Evolutionary conservation across 2,329 filamentous ascomycete species (phyloP).

Genomic region (Fusarium albidum): DNA sequence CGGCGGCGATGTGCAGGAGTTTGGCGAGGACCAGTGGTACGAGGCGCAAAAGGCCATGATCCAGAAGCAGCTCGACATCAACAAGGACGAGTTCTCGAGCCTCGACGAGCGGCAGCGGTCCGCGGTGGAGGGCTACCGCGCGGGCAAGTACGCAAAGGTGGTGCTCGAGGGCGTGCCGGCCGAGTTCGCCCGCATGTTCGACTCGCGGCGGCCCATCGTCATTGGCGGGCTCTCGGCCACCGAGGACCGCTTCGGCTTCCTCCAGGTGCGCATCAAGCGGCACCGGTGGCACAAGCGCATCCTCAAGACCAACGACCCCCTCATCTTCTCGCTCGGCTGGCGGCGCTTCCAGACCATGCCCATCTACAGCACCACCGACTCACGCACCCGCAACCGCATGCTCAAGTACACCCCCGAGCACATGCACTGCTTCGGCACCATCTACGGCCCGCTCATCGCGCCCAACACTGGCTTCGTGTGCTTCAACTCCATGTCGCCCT

Average conservation of each 20-base stretch:
- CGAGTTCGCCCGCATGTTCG: constrained; percentile 87
- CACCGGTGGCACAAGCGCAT: constrained; percentile 99
- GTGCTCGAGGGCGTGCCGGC: constrained; percentile 88
- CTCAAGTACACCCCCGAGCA: constrained; percentile 99
- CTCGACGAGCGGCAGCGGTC: constrained; percentile 85
- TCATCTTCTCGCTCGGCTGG: constrained; percentile 98
- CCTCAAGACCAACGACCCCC: constrained; percentile 94
- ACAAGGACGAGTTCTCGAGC: constrained; percentile 88
- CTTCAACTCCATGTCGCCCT: constrained; percentile 86
- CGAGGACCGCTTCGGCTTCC: constrained; percentile 93
- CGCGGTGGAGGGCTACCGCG: constrained; percentile 87
- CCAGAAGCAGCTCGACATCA: constrained; percentile 96
- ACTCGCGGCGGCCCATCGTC: constrained; percentile 82
- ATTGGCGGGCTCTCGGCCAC: constrained; percentile 92
- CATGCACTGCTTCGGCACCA: constrained; percentile 97
- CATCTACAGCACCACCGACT: constrained; percentile 95
- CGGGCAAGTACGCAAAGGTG: constrained; percentile 92
- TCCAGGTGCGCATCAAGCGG: constrained; percentile 95
- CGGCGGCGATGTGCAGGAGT: constrained; percentile 76
- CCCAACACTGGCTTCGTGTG: constrained; percentile 96
- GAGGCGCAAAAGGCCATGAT: constrained; percentile 94
- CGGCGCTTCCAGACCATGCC: constrained; percentile 91
- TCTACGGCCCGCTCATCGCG: constrained; percentile 93
- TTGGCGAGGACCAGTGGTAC: constrained; percentile 99
- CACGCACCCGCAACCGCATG: constrained; percentile 93